phyloP scores from a whole-genome alignment of 2,329 filamentous ascomycete genomes.

The Aspergillus pseudotamarii region DNA sequence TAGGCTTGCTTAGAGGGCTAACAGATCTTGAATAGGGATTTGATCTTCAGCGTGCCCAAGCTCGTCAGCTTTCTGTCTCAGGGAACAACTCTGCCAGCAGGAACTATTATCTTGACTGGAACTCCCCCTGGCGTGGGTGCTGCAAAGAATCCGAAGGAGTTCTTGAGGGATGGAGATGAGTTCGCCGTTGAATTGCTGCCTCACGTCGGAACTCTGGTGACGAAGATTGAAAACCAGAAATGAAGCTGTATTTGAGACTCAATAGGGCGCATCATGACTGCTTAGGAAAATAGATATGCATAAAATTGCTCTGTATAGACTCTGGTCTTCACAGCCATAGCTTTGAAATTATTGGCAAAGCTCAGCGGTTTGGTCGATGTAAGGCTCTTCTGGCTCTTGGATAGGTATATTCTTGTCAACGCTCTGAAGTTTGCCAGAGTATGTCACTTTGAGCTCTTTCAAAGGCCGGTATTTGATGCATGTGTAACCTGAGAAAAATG shows the following conservation, averaged over 20 bases:
- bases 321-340: not conserved
- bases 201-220: constrained; percentile 53
- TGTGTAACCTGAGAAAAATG: no score
- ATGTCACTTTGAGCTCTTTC: not conserved
- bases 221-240: constrained; percentile 42
- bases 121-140: constrained; percentile 48
- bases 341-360: not conserved
- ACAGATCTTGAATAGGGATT: constrained; percentile 44
- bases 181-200: constrained; percentile 54
- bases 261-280: not conserved
- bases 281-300: not conserved
- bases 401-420: not conserved
- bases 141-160: constrained; percentile 45
- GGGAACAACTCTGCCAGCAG: constrained; percentile 46
- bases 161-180: constrained; percentile 49
- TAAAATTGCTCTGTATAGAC: not conserved
- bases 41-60: constrained; percentile 57
- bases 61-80: constrained; percentile 45
- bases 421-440: not conserved
- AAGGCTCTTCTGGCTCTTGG: no score
- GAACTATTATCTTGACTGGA: constrained; percentile 49
- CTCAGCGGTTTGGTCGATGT: not conserved
- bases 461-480: not conserved
- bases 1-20: constrained; percentile 6
- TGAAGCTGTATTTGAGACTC: not conserved